Evolutionary conservation across 2,329 filamentous ascomycete species (phyloP).

Genomic region (Myrmaecium sp.): DNA sequence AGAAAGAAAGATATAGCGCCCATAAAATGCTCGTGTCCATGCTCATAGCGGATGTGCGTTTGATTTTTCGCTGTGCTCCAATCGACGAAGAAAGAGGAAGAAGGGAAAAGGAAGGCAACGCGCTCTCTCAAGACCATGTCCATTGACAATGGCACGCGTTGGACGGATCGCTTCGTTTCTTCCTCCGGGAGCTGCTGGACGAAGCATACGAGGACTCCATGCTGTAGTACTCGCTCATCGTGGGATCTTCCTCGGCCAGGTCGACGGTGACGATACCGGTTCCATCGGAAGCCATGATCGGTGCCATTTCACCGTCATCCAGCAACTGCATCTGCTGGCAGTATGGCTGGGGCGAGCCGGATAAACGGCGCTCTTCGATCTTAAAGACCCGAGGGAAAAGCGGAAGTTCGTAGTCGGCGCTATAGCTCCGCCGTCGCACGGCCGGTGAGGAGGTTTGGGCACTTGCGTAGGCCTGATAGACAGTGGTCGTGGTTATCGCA

Average conservation of each 20-base stretch:
- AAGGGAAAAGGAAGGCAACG: too few relatives aligned
- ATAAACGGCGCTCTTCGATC: constrained; percentile 45
- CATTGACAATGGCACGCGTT: constrained; percentile 21
- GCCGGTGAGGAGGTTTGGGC: too few relatives aligned
- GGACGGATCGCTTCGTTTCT: constrained; percentile 13
- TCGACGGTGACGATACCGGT: constrained; percentile 19
- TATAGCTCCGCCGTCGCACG: not conserved
- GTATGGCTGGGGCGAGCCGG: constrained; percentile 34
- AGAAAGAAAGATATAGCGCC: too few relatives aligned
- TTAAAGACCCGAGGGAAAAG: constrained; percentile 44
- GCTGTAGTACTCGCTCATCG: constrained; percentile 11
- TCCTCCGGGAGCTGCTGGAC: constrained; percentile 6
- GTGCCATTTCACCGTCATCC: constrained; percentile 29
- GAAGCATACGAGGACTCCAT: constrained; percentile 4
- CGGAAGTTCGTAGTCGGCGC: constrained; percentile 4
- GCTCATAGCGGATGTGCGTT: too few relatives aligned
- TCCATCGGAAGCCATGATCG: constrained; percentile 16
- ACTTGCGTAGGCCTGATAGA: too few relatives aligned
- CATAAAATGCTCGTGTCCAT: too few relatives aligned
- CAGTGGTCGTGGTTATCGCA: not conserved
- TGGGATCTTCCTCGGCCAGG: constrained; percentile 25
- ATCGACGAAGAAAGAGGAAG: too few relatives aligned
- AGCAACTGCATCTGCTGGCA: constrained; percentile 49
- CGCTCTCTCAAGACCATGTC: constrained; percentile 16
- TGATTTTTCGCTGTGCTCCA: too few relatives aligned